Base-by-base conservation (phyloP, 805 yeast species). In the Candida sanyiensis region DNA sequence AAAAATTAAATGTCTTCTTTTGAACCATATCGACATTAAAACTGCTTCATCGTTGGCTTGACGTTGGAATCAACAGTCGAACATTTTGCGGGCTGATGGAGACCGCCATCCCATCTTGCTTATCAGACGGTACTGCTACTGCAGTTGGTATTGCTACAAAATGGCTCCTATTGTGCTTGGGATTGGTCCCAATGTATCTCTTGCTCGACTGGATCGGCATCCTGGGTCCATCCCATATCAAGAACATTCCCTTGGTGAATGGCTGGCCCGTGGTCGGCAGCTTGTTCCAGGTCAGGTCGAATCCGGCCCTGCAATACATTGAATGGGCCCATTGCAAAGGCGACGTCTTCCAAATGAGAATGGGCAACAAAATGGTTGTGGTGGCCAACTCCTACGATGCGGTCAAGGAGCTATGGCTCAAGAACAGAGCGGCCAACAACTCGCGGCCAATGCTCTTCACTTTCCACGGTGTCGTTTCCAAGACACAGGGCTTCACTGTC, bases 401-500 rank as follows among this genome's bases (percentile, higher is more conserved):
- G 6, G 75, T 79, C 1, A 55, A 59, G 27, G 62, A 62, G 18
- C 58, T 83, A 3, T 81, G 84, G 83, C 56, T 70, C 20, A 57
- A 57, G 21, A 64, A 67, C 46, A 61, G 77, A 7, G 54, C 64
- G 24, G 72, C 78, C 3, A 74, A 73, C 43, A 79, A 75, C 48
- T 83, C 90, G 2, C 62, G 94, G 29, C 93, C 93, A 0, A 58
- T 67, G 16, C 63, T 72, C 38, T 74, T 73, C 56, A 80, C 88
- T 1, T 83, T 84, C 59, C 93, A 84, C 58, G 62, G 67, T 15
- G 66, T 82, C 3, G 64, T 82, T 30, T 69, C 82, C 0, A 58
- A 65, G 18, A 66, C 73, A 0, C 76, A 71, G 39, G 77, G 81
- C 0, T 74, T 69, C 47, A 80, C 86, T 0, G 65, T 80, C 13